These are phyloP conservation scores for Alternaria panax DNA, from an alignment of 2,329 filamentous ascomycete species.

Conservation along the genomic window DNA sequence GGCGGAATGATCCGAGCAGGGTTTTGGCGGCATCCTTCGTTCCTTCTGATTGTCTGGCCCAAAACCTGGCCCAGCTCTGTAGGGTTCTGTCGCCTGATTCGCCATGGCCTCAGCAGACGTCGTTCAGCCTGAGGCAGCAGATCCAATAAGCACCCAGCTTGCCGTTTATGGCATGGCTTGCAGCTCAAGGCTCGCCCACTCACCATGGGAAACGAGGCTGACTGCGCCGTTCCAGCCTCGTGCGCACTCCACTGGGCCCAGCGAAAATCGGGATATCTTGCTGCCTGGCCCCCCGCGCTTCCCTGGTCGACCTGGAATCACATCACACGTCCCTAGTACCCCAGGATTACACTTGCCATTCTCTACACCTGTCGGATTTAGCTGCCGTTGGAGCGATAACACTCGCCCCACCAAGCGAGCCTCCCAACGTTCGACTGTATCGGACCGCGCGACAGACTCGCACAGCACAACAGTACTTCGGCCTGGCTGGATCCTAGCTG, in stretches of 20 bases:
- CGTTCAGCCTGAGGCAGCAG: conserved; percentile 41
- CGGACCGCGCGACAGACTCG: conserved; percentile 19
- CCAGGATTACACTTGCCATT: conserved; percentile 24
- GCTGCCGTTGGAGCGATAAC: conserved; percentile 37
- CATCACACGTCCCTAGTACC: conserved; percentile 30
- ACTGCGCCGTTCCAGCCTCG: conserved; percentile 48
- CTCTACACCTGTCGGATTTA: conserved; percentile 32
- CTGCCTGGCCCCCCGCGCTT: conserved; percentile 42
- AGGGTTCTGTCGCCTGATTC: conserved; percentile 39
- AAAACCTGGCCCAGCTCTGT: conserved; percentile 32
- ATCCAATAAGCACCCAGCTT: conserved; percentile 46
- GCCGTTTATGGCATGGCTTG: conserved; percentile 48
- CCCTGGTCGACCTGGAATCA: conserved; percentile 36
- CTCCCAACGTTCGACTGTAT: conserved; percentile 30
- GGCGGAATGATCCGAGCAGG: conserved; percentile 44
- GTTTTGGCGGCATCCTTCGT: conserved; percentile 38
- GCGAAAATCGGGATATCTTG: conserved; percentile 47
- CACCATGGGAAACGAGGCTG: conserved; percentile 50
- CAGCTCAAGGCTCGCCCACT: conserved; percentile 45
- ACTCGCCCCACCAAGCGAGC: conserved; percentile 41
- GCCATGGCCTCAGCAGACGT: conserved; percentile 27
- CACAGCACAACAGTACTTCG: conserved; percentile 18
- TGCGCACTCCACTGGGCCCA: conserved; percentile 39
- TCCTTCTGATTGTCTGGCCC: conserved; percentile 43
- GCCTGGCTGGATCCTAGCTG: conserved; percentile 19